Evolutionary conservation across 2,329 filamentous ascomycete species (phyloP).

Genomic region (Paramyrothecium sp.): DNA sequence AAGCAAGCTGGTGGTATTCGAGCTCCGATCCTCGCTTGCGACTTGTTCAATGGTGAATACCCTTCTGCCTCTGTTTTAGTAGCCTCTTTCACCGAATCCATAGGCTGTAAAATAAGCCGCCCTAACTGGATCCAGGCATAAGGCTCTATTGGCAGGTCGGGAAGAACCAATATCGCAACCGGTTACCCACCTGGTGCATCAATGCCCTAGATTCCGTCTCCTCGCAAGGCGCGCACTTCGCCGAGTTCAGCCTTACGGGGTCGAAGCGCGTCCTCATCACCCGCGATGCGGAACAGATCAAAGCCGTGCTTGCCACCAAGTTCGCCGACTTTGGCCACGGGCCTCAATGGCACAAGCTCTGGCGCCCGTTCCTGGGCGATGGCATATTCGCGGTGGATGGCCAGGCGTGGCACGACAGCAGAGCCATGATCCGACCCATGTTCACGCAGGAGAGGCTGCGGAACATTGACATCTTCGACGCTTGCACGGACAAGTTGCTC

Average conservation of each 20-base stretch:
- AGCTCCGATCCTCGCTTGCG: slow-evolving; percentile 28
- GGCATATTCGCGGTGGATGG: slow-evolving; percentile 80
- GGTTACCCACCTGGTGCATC: slow-evolving; percentile 13
- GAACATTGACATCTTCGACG: slow-evolving; percentile 79
- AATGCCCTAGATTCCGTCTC: slow-evolving; percentile 8
- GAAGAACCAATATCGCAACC: slow-evolving; percentile 14
- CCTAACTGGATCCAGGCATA: slow-evolving; percentile 9
- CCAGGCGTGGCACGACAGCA: slow-evolving; percentile 72
- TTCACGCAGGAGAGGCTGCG: slow-evolving; percentile 83
- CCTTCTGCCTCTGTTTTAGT: neutral
- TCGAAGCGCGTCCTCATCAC: slow-evolving; percentile 66
- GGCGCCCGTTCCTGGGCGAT: slow-evolving; percentile 73
- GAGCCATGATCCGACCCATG: slow-evolving; percentile 81
- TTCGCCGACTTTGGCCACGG: slow-evolving; percentile 85
- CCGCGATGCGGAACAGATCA: slow-evolving; percentile 84
- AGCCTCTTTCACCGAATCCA: too few relatives aligned
- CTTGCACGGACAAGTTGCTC: slow-evolving; percentile 71
- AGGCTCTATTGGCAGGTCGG: slow-evolving; percentile 14
- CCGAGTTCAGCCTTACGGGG: slow-evolving; percentile 13
- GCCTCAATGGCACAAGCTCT: slow-evolving; percentile 69
- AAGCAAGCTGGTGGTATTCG: slow-evolving; percentile 28
- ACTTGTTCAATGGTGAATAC: slow-evolving; percentile 29
- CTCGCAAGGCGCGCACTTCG: slow-evolving; percentile 7
- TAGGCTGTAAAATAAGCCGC: too few relatives aligned
- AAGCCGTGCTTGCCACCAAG: slow-evolving; percentile 83